Percentiles rank a stretch among this genome's conserved stretches.
phyloP scores from a whole-genome alignment of 202 grass and related monocot species.

The Cymbopogon flexuosus region DNA sequence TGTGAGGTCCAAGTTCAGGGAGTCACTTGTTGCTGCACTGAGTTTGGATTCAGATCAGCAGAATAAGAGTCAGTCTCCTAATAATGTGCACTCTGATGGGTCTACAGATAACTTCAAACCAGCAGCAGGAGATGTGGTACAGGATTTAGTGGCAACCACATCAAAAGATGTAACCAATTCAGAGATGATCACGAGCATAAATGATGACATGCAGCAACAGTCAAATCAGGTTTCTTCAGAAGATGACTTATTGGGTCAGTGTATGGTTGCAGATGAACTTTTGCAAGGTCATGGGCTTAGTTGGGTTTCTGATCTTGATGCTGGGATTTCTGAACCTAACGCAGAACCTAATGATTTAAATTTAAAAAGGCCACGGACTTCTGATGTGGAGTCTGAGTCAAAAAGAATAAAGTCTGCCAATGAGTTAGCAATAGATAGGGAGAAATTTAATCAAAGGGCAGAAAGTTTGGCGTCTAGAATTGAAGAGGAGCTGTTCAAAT shows the following conservation, averaged over 20 bases:
- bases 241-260: constrained; percentile 50
- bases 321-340: constrained; percentile 26
- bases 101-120: constrained; percentile 18
- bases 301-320: constrained; percentile 74
- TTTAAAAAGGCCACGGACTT: constrained; percentile 47
- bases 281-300: constrained; percentile 92
- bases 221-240: constrained; percentile 32
- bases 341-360: constrained; percentile 36
- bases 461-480: constrained; percentile 74
- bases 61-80: constrained; percentile 33
- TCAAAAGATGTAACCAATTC: constrained; percentile 31
- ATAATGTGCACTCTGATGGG: constrained; percentile 39
- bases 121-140: constrained; percentile 10
- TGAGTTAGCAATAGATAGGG: constrained; percentile 27
- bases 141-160: constrained; percentile 3
- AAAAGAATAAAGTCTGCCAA: constrained; percentile 52
- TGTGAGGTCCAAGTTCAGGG: constrained; percentile 82
- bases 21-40: constrained; percentile 67
- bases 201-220: constrained; percentile 35
- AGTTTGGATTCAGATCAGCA: constrained; percentile 49
- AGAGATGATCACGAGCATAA: constrained; percentile 12
- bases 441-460: constrained; percentile 36
- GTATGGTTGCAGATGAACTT: constrained; percentile 69
- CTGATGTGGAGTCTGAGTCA: constrained; percentile 41
- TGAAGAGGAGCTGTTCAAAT: constrained; percentile 80